Base-by-base conservation (phyloP, 2,329 filamentous ascomycete species). In the Bipolaris sorokiniana region DNA sequence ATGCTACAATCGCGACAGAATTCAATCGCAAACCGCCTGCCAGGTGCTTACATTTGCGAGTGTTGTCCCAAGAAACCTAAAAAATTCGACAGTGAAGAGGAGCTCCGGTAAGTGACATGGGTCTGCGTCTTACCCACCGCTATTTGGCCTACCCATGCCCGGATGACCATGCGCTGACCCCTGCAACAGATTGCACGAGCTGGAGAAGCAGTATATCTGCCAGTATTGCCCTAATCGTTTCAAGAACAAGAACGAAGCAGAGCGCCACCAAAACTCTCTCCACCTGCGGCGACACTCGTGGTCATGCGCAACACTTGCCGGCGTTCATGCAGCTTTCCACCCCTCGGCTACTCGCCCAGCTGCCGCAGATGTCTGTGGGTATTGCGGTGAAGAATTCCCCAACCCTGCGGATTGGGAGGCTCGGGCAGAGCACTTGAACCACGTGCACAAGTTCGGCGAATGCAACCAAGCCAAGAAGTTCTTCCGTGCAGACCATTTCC, bases 391-490 rank as follows among this genome's bases (percentile, higher is more conserved):
- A 59, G 94, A 98, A 67, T 99, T 98, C 65, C 77, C 88, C 20
- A 96, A 91, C 38, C 89, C 93, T 5, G 86, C 91, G 51, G 90
- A 98, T 72, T 97, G 93, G 93, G 90, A 96, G 50, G 83, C 87
- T 59, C 88, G 95, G 56, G 87, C 93, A 51, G 89, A 90, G 54
- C 95, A 99, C 79, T 81, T 99, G 51, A 93, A 92, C 71, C 89
- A 91, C 68, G 86, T 92, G 62, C 95, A 99, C 81, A 99, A 99
- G 75, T 99, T 97, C 75, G 88, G 92, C 62, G 95, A 98, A 79
- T 99, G 95, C 84, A 99, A 99, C 76, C 92, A 95, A 70, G 90
- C 90, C 66, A 99, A 99, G 82, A 98, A 98, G 76, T 99, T 99
- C 77, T 99, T 90, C 80, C 87, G 95, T 36, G 95, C 95, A 33